Evolutionary conservation across 192 early-diverging fungal species (phyloP), one percentile per base, ranked within the genome.

Genomic region (Jimgerdemannia lactiflua): DNA sequence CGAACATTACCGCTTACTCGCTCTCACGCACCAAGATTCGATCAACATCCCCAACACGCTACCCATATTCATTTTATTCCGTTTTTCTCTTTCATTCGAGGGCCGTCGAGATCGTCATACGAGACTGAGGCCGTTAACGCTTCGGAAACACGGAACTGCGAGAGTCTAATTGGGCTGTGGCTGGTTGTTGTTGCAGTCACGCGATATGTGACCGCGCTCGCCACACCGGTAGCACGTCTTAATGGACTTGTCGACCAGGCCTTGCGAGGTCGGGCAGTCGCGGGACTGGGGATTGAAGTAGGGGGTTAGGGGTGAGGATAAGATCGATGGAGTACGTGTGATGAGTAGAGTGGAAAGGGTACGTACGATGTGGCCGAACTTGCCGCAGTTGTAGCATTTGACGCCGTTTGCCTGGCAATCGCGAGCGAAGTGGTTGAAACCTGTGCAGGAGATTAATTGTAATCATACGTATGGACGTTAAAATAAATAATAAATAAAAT

Each of bases 341-440:
- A 29, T 29, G 29, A 29, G 29, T 29, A 43, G 11, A 67, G 29
- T 11, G 65, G 64, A 19, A 54, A 66, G 7, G 29, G 9, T 19
- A 75, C 85, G 83, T 77, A 86, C 87, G 75, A 86, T 82, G 65
- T 88, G 87, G 2, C 87, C 87, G 73, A 84, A 87, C n/a, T 76
- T 71, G 40, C 76, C 82, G 11, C 87, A 89, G 64, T 87, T 86
- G 63, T 87, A 89, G 71, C 87, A 89, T 66, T 86, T 83, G 39
- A 86, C 84, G n/a, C 84, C 80, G 44, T 29, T 79, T 19, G 87
- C 87, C 74, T 84, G 80, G 71, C 87, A 89, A 64, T 89, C 86
- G 41, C 80, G 76, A 64, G 87, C 86, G 74, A 77, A 85, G 65
- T 89, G 87, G 65, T 89, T 89, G 59, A 75, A 72, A 3, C 84